A percentile compares a stretch with the other conserved stretches of the same genome.
Conservation (phyloP, 495 filamentous ascomycete genomes). For the Neurospora pannonica region DNA sequence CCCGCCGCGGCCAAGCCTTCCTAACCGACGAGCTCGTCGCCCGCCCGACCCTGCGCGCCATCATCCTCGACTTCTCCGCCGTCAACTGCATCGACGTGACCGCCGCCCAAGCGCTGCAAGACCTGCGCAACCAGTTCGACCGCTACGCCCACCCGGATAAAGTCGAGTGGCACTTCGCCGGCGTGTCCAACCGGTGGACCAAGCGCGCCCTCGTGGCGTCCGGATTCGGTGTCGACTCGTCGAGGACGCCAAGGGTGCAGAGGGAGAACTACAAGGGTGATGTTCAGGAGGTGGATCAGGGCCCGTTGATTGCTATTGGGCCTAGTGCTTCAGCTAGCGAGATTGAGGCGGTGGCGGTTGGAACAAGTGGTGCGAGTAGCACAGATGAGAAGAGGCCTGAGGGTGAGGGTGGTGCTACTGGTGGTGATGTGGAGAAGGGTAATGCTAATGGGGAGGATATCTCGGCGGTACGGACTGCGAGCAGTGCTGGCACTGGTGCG, state of each 20-base stretch:
- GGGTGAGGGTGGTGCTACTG: not conserved
- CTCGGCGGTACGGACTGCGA: constrained; percentile 5
- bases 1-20: constrained; percentile 44
- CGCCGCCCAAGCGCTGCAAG: constrained; percentile 38
- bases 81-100: constrained; percentile 42
- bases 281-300: not conserved
- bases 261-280: not conserved
- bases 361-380: not conserved
- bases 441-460: constrained; percentile 7
- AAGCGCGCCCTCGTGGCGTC: constrained; percentile 38
- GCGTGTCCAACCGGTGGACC: constrained; percentile 39
- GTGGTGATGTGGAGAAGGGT: constrained; percentile 1
- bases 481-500: constrained; percentile 4
- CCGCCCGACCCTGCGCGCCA: constrained; percentile 34
- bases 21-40: constrained; percentile 20
- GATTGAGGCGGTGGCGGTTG: not conserved
- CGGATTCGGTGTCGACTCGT: constrained; percentile 31
- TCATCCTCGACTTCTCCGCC: constrained; percentile 41
- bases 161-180: constrained; percentile 45
- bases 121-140: constrained; percentile 38
- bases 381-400: constrained; percentile 2
- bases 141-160: constrained; percentile 37
- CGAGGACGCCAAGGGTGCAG: not conserved
- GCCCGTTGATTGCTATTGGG: constrained; percentile 13
- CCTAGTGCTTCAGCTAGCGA: not conserved